Conservation (phyloP, 441 rosid species). For the Euphorbia celastroides region DNA sequence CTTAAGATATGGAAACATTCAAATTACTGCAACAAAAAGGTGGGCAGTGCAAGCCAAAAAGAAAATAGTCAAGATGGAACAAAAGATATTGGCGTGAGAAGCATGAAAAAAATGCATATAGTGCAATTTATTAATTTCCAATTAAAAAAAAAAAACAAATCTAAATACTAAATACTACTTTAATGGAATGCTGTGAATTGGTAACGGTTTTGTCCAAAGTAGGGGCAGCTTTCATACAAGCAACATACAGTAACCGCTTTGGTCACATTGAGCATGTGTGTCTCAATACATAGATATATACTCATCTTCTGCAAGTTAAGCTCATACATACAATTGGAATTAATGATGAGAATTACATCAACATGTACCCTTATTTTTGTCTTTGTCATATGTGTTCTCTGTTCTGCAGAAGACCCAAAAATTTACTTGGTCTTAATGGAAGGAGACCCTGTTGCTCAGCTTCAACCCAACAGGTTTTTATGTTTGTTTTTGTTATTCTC, state of each 20-base stretch:
- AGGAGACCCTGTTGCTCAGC: slow-evolving; percentile 42
- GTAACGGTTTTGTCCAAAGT: slow-evolving; percentile 11
- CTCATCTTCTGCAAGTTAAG: neutral
- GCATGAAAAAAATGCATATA: too few species aligned
- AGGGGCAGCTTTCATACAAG: slow-evolving; percentile 6
- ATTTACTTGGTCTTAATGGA: slow-evolving; percentile 52
- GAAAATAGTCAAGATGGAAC: too few species aligned
- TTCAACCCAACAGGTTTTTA: neutral
- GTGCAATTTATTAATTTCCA: too few species aligned
- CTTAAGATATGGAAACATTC: too few species aligned
- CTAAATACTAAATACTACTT: too few species aligned
- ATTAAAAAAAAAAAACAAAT: too few species aligned
- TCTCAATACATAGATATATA: neutral
- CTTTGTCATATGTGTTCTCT: slow-evolving; percentile 9
- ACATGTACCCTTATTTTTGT: slow-evolving; percentile 11
- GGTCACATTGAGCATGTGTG: slow-evolving; percentile 38
- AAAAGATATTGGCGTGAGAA: too few species aligned
- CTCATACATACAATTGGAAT: too few species aligned
- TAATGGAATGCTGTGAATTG: neutral
- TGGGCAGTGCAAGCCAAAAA: too few species aligned
- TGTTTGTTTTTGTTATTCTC: too few species aligned
- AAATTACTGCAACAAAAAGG: too few species aligned
- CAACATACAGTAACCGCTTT: too few species aligned
- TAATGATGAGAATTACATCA: slow-evolving; percentile 13
- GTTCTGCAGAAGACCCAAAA: slow-evolving; percentile 37